A percentile compares a stretch with the other conserved stretches of the same genome.
Evolutionary conservation across 2,329 filamentous ascomycete genomes (phyloP).

Genomic region (Bretziella fagacearum): DNA sequence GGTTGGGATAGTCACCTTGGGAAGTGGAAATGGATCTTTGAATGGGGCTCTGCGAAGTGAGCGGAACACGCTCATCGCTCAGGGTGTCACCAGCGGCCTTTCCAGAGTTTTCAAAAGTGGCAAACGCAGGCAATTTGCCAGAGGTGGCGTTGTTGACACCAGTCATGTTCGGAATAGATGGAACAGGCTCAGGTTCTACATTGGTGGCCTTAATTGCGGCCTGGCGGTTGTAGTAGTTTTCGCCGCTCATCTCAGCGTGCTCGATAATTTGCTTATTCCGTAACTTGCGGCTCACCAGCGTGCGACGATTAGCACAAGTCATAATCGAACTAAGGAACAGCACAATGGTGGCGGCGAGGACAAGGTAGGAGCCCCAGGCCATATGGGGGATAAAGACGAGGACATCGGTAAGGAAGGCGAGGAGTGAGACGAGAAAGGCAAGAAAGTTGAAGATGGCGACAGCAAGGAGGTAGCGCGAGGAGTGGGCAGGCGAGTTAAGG

Average conservation of each 20-base stretch:
- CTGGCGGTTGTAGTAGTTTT: conserved; percentile 71
- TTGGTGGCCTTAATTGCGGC: conserved; percentile 33
- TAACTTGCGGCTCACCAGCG: conserved; percentile 81
- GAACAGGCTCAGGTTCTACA: conserved; percentile 36
- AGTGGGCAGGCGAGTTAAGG: conserved; percentile 75
- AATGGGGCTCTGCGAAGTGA: conserved; percentile 48
- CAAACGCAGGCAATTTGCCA: conserved; percentile 34
- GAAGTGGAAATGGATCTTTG: conserved; percentile 30
- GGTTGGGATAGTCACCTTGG: conserved; percentile 18
- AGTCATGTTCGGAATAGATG: conserved; percentile 33
- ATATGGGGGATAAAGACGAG: conserved; percentile 87
- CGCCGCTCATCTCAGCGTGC: conserved; percentile 93
- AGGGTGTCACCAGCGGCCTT: conserved; percentile 26
- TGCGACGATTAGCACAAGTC: conserved; percentile 87
- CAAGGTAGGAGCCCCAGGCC: conserved; percentile 86
- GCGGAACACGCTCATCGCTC: conserved; percentile 53
- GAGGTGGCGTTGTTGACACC: conserved; percentile 29
- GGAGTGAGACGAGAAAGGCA: conserved; percentile 63
- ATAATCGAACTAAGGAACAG: conserved; percentile 69
- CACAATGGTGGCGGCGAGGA: conserved; percentile 73
- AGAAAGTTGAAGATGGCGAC: conserved; percentile 76
- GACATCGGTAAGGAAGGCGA: conserved; percentile 86
- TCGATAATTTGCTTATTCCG: conserved; percentile 79
- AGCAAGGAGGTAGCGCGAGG: conserved; percentile 67
- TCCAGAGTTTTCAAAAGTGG: conserved; percentile 50